These are phyloP conservation scores for Orbilia ellipsospora DNA, from an alignment of 2,329 filamentous ascomycete species.

Conservation along the genomic window DNA sequence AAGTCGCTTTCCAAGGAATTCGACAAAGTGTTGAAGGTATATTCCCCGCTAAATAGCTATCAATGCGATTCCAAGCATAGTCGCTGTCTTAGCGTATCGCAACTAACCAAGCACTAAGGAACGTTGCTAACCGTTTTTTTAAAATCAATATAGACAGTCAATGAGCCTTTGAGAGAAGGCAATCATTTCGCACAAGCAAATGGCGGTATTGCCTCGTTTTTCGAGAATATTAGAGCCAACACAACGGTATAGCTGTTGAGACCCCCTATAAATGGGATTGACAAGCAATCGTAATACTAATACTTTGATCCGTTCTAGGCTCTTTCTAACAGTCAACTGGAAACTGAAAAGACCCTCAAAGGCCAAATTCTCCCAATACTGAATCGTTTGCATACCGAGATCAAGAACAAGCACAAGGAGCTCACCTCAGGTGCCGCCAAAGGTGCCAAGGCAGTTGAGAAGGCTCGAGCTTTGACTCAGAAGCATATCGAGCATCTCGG, in stretches of 20 bases:
- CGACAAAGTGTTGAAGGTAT: conserved; percentile 88
- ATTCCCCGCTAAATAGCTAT: conserved; percentile 29
- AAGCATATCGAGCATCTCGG: conserved; percentile 96
- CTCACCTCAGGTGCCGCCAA: conserved; percentile 82
- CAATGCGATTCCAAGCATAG: background rate
- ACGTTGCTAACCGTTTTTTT: background rate
- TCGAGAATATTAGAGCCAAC: conserved; percentile 93
- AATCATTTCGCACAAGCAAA: conserved; percentile 88
- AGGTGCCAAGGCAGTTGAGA: conserved; percentile 89
- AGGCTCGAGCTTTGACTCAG: conserved; percentile 84
- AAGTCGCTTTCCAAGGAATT: conserved; percentile 90
- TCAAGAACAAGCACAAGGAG: conserved; percentile 96
- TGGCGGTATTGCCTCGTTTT: conserved; percentile 88
- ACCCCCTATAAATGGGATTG: conserved; percentile 20
- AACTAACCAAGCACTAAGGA: conserved; percentile 9
- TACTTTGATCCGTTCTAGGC: conserved; percentile 66
- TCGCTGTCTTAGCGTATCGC: background rate
- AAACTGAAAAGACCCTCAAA: conserved; percentile 91
- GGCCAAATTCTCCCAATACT: conserved; percentile 86
- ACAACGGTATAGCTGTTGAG: conserved; percentile 70
- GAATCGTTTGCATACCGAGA: conserved; percentile 90
- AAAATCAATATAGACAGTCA: conserved; percentile 74
- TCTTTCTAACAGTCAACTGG: conserved; percentile 85
- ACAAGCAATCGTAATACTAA: background rate
- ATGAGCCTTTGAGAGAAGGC: conserved; percentile 84